These are phyloP conservation scores for Dothiorella sarmentorum DNA, from an alignment of 2,329 filamentous ascomycete genomes.

Conservation along the genomic window DNA sequence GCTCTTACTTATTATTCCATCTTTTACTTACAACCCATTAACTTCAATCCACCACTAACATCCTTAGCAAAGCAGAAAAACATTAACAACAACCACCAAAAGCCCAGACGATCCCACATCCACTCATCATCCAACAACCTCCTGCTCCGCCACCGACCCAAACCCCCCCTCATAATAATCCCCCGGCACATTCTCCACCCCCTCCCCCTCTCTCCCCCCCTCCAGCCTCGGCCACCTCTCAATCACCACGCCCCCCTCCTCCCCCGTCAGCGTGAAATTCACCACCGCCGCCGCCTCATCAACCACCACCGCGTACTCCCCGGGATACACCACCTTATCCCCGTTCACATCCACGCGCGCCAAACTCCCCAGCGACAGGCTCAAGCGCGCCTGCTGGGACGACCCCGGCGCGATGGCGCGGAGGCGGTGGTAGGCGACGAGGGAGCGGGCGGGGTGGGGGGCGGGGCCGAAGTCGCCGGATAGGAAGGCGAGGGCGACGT, in stretches of 20 bases:
- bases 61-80: no score
- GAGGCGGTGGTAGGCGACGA: constrained; percentile 51
- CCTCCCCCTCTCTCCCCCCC: constrained; percentile 2
- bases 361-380: constrained; percentile 49
- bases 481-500: constrained; percentile 51
- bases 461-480: constrained; percentile 46
- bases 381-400: constrained; percentile 35
- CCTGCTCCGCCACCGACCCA: constrained; percentile 15
- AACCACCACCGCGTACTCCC: constrained; percentile 41
- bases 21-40: no score
- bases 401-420: constrained; percentile 36
- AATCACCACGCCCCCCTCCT: constrained; percentile 35
- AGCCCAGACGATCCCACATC: no score
- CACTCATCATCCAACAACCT: not conserved
- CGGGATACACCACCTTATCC: constrained; percentile 53
- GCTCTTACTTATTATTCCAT: no score
- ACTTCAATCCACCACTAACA: no score
- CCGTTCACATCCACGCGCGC: constrained; percentile 51
- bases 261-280: constrained; percentile 49
- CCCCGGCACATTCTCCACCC: constrained; percentile 19
- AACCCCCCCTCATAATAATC: constrained; percentile 33
- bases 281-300: constrained; percentile 29
- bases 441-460: constrained; percentile 52
- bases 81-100: no score
- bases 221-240: constrained; percentile 38